Percentiles rank a stretch among this genome's conserved stretches.
Evolutionary conservation across 306 rosid species (phyloP).

Genomic region (Acacia melanoxylon): DNA sequence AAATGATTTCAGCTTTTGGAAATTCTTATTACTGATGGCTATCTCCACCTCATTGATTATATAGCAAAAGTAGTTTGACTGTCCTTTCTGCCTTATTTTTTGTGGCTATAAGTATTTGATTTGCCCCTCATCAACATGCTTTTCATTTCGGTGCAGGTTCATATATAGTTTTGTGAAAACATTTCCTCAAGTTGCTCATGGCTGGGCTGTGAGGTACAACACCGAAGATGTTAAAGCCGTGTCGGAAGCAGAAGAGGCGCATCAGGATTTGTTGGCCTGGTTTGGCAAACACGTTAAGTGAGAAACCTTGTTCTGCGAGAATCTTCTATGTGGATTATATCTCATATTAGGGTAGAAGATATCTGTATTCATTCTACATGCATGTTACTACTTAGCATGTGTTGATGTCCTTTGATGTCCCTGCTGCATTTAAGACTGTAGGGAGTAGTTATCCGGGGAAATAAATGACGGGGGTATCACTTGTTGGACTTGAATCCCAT

Average conservation of each 20-base stretch:
- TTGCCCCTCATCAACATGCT: background rate
- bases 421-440: background rate
- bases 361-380: background rate
- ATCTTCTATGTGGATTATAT: background rate
- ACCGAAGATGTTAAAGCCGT: constrained; percentile 40
- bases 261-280: constrained; percentile 49
- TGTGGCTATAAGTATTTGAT: background rate
- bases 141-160: constrained; percentile 18
- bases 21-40: background rate
- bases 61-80: too few species aligned
- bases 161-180: too few species aligned
- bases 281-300: constrained; percentile 39
- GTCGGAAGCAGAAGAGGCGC: constrained; percentile 53
- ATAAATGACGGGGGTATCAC: too few species aligned
- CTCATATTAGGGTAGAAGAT: background rate
- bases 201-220: constrained; percentile 50
- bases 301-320: constrained; percentile 5
- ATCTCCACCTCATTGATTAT: too few species aligned
- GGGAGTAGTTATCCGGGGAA: too few species aligned
- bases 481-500: too few species aligned
- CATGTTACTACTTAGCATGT: background rate
- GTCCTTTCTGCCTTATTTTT: too few species aligned
- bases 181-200: constrained; percentile 53
- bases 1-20: background rate
- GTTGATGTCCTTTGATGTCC: background rate